Conservation (phyloP, 2,329 filamentous ascomycete genomes). For the Ophiostoma himal-ulmi region DNA sequence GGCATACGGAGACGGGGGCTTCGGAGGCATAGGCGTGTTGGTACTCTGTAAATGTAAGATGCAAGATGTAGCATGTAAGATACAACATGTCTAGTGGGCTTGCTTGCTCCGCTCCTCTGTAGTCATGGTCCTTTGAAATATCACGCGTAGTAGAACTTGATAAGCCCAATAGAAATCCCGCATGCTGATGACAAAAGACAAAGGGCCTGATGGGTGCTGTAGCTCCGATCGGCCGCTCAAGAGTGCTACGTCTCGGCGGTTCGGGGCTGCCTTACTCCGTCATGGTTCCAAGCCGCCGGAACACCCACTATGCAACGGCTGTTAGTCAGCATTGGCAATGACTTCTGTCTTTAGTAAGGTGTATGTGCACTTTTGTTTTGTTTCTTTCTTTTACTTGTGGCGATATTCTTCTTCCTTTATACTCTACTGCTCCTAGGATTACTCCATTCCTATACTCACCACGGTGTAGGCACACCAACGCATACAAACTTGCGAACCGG, state of each 20-base stretch:
- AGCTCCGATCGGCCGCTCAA: not conserved
- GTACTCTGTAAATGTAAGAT: not conserved
- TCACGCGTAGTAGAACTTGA: too few species aligned
- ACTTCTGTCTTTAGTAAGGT: not conserved
- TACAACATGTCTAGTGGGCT: not conserved
- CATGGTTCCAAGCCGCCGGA: not conserved
- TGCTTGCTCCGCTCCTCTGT: not conserved
- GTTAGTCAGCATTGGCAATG: not conserved
- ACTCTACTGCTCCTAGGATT: too few species aligned
- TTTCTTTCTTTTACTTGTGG: not conserved
- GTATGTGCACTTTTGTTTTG: not conserved
- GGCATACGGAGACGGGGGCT: not conserved
- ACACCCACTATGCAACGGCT: not conserved
- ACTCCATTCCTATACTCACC: too few species aligned
- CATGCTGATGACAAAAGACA: not conserved
- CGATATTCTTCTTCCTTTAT: too few species aligned
- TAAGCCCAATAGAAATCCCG: not conserved
- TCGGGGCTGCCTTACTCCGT: not conserved
- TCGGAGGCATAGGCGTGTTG: not conserved
- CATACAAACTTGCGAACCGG: too few species aligned
- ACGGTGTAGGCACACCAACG: too few species aligned
- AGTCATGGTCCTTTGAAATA: too few species aligned
- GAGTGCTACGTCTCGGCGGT: not conserved
- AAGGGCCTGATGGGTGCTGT: too few species aligned
- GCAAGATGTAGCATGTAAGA: not conserved